These are phyloP conservation scores for Fusarium hostae DNA, from an alignment of 2,329 filamentous ascomycete genomes.

Conservation along the genomic window DNA sequence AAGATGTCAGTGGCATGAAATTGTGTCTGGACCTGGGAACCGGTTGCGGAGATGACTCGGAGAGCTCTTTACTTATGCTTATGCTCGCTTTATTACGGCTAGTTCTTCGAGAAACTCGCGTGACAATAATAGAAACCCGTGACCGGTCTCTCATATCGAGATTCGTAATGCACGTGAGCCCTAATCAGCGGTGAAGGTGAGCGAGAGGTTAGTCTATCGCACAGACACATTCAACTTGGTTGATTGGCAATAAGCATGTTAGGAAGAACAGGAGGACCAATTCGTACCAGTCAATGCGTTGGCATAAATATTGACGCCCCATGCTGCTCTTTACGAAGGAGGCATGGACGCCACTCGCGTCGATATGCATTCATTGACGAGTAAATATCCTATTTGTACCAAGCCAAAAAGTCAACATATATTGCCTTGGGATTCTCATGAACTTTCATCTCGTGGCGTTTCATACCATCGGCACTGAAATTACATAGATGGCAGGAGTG, in stretches of 20 bases:
- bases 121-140: conserved; percentile 29
- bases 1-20: conserved; percentile 8
- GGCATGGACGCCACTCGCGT: conserved; percentile 26
- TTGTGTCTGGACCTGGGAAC: conserved; percentile 9
- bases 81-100: conserved; percentile 8
- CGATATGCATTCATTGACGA: conserved; percentile 4
- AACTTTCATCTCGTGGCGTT: conserved; percentile 5
- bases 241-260: conserved; percentile 3
- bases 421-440: background rate
- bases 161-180: conserved; percentile 8
- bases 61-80: conserved; percentile 7
- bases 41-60: conserved; percentile 32
- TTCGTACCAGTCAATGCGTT: conserved; percentile 18
- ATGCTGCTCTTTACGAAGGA: conserved; percentile 5
- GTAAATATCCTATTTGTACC: background rate
- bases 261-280: background rate
- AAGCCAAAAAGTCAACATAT: conserved; percentile 3
- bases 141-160: background rate
- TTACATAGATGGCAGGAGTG: conserved; percentile 1
- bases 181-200: conserved; percentile 29
- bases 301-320: conserved; percentile 33
- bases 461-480: background rate
- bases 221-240: conserved; percentile 23
- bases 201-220: conserved; percentile 13
- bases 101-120: conserved; percentile 15